Evolutionary conservation across 495 filamentous ascomycete species (phyloP).

Genomic region (Talaromyces proteolyticus): DNA sequence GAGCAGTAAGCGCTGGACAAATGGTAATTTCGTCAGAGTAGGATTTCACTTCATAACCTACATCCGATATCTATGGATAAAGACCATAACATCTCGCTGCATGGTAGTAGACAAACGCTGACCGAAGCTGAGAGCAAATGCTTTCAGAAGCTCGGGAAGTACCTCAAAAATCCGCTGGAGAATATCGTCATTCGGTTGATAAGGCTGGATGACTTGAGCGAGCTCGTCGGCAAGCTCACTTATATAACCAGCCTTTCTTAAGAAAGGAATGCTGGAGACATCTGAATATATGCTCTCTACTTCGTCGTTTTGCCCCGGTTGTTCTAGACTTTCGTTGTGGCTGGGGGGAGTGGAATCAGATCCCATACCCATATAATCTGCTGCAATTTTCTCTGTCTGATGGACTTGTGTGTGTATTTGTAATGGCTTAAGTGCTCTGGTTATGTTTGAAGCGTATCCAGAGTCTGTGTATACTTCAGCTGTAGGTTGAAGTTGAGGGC

Average conservation of each 20-base stretch:
- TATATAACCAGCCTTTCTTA: not conserved
- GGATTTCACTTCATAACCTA: not conserved
- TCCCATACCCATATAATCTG: no score
- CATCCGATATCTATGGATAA: slow-evolving; percentile 10
- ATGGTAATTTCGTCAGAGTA: not conserved
- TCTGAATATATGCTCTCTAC: not conserved
- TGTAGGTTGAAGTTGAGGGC: not conserved
- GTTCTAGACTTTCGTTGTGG: not conserved
- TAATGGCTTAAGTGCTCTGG: not conserved
- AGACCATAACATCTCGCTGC: slow-evolving; percentile 11
- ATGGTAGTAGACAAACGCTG: not conserved
- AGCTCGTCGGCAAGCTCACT: not conserved
- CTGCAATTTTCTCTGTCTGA: not conserved
- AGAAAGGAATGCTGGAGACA: not conserved
- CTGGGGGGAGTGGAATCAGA: no score
- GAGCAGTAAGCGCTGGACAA: not conserved
- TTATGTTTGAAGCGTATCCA: not conserved
- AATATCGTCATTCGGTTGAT: not conserved
- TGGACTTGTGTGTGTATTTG: not conserved
- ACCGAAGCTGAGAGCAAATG: slow-evolving; percentile 6
- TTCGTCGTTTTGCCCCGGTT: not conserved
- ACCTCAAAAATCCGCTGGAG: slow-evolving; percentile 1
- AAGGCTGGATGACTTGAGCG: not conserved
- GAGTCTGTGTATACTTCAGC: not conserved
- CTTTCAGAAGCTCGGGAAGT: slow-evolving; percentile 7